Evolutionary conservation across 352 stramenopile genomes (phyloP).

Genomic region (Globisporangium barbulae): DNA sequence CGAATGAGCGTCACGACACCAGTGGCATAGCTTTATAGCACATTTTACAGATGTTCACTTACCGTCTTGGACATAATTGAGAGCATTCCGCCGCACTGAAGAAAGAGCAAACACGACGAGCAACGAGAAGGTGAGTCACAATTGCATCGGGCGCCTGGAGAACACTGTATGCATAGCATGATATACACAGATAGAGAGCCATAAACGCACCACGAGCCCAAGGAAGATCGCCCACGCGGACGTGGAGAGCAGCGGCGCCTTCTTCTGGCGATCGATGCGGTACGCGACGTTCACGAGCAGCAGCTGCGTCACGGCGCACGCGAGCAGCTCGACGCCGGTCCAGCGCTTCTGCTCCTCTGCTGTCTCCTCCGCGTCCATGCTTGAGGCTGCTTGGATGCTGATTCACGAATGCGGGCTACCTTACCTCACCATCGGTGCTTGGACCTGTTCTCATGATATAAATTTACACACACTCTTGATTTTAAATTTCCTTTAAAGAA

Average conservation of each 20-base stretch:
- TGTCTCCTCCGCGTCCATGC: not conserved
- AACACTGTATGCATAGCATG: not conserved
- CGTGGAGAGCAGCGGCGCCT: conserved; percentile 38
- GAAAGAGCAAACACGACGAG: not conserved
- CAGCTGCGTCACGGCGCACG: conserved; percentile 45
- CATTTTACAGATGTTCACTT: not conserved
- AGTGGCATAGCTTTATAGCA: not conserved
- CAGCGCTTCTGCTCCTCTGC: conserved; percentile 27
- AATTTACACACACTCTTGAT: not conserved
- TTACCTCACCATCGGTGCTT: no score
- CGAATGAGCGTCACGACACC: not conserved
- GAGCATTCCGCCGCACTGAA: conserved; percentile 31
- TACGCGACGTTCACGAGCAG: conserved; percentile 56
- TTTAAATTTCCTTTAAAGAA: not conserved
- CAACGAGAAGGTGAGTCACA: not conserved
- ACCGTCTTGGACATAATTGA: conserved; percentile 23
- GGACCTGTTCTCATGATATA: not conserved
- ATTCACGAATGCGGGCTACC: no score
- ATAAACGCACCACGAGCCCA: conserved; percentile 34
- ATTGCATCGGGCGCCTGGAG: no score
- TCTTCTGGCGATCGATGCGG: conserved; percentile 37
- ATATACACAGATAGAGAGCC: not conserved
- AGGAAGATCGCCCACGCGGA: conserved; percentile 55
- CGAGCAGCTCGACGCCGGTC: conserved; percentile 44
- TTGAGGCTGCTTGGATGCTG: not conserved